Evolutionary conservation across 192 early-diverging fungal genomes (phyloP), one percentile per base, ranked within the genome.

Genomic region (Coemansia sp.): DNA sequence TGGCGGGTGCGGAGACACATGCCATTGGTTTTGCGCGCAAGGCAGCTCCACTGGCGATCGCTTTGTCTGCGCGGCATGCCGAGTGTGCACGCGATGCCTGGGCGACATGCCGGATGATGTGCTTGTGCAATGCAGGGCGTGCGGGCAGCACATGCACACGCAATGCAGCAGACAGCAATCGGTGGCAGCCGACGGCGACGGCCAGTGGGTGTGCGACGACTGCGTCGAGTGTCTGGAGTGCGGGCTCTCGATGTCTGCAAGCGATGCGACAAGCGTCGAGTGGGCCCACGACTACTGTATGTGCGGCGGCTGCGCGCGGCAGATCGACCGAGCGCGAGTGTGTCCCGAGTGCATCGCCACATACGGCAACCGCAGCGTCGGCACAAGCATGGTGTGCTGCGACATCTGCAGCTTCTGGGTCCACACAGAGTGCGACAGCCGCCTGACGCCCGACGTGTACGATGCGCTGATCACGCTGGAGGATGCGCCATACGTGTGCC

Each of bases 301-400:
- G 17, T 89, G 87, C 40, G 79, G 85, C 1, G 49, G 43, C 9
- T 89, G 87, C 52, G 80, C 86, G 1, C 42, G 55, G 50, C 73
- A 85, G 33, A 75, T 83, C 11, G 79, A 72, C 13, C 75, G 78
- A 20, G 87, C 77, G 0, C 80, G 83, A 9, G 72, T 87, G 34
- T 89, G 87, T 38, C 85, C 85, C 10, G 65, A 81, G 35, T 89
- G 87, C 70, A 49, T 83, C 14, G 65, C 75, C n/a, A 70, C 84
- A 5, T 85, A 89, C 45, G 73, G 67, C 23, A 70, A 73, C 59
- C 73, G 69, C 23, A 70, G 75, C 40, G 73, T 83, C 54, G 83
- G 83, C 58, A 74, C 82, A 38, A 84, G 73, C 33, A 87, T 89
- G 86, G 84, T 89, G 15, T 83, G 83, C 71, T 89, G 86, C 60